Conservation (phyloP, 1,284 basidiomycete species). For the Schizophyllum amplum region DNA sequence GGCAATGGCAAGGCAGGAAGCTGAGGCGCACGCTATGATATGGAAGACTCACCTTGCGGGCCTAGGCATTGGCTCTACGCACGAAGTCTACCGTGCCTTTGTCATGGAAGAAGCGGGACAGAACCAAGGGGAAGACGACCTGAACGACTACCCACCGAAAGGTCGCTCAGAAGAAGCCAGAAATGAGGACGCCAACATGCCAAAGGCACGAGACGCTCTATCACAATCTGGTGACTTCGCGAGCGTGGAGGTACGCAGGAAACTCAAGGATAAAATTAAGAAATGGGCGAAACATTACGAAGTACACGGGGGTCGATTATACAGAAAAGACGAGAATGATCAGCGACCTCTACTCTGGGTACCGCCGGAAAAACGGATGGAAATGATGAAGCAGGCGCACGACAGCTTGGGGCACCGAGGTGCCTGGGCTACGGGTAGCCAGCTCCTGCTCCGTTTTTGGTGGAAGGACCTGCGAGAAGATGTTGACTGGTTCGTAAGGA, state of each 20-base stretch:
- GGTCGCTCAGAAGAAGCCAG: too few relatives aligned
- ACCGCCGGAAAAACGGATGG: conserved; percentile 7
- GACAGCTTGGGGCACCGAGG: conserved; percentile 21
- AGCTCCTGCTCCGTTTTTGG: conserved; percentile 13
- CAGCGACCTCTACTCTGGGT: conserved; percentile 12
- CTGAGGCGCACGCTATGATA: neutral
- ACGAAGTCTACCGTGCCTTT: neutral
- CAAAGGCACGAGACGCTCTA: too few relatives aligned
- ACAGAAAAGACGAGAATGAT: conserved; percentile 4
- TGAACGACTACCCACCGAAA: too few relatives aligned
- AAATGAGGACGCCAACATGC: too few relatives aligned
- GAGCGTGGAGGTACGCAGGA: too few relatives aligned
- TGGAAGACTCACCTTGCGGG: neutral
- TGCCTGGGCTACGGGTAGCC: conserved; percentile 11
- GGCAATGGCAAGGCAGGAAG: neutral
- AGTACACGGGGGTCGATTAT: neutral
- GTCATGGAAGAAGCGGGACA: too few relatives aligned
- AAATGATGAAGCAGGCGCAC: conserved; percentile 15
- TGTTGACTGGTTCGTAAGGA: conserved; percentile 11
- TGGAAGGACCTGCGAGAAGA: conserved; percentile 15
- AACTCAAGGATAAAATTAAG: too few relatives aligned
- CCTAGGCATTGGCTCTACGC: too few relatives aligned
- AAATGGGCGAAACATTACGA: too few relatives aligned
- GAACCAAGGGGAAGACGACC: too few relatives aligned
- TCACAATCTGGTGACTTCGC: too few relatives aligned